Evolutionary conservation across 352 stramenopile species (phyloP).

Genomic region (Chrysophaeum taylorii): DNA sequence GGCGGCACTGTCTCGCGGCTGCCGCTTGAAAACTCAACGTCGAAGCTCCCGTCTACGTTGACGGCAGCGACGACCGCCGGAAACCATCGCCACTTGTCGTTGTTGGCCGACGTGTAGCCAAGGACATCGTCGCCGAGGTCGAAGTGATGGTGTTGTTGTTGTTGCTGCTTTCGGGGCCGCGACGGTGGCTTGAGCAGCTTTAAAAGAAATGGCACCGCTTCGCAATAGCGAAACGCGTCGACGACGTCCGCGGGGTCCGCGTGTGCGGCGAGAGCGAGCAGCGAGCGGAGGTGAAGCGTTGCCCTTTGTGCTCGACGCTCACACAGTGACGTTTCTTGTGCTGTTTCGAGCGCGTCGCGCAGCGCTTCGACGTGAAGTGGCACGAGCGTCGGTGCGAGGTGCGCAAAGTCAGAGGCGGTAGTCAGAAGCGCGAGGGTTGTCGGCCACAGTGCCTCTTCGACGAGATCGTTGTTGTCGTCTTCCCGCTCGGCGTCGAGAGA

Average conservation of each 20-base stretch:
- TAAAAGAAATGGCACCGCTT: neutral
- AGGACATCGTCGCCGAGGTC: neutral
- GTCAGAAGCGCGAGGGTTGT: neutral
- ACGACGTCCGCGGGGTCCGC: neutral
- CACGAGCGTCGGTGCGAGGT: neutral
- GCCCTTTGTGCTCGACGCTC: neutral
- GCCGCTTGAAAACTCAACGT: too few species aligned
- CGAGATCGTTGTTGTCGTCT: too few species aligned
- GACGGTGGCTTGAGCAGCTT: neutral
- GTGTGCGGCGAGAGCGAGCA: neutral
- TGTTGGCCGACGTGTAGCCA: neutral
- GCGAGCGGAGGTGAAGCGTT: neutral
- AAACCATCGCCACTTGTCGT: neutral
- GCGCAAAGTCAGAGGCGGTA: neutral
- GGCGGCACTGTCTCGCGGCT: too few species aligned
- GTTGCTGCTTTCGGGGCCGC: neutral
- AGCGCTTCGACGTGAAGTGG: constrained; percentile 1
- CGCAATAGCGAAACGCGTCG: neutral
- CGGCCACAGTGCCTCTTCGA: neutral
- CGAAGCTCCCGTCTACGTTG: too few species aligned
- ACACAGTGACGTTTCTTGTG: neutral
- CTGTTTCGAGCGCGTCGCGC: neutral
- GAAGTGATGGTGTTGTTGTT: neutral
- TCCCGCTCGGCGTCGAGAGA: too few species aligned
- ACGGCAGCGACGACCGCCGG: too few species aligned